Percentiles rank a stretch among this genome's conserved stretches.
phyloP scores from a whole-genome alignment of 148 eudicot species.

The Rhododendron molle region DNA sequence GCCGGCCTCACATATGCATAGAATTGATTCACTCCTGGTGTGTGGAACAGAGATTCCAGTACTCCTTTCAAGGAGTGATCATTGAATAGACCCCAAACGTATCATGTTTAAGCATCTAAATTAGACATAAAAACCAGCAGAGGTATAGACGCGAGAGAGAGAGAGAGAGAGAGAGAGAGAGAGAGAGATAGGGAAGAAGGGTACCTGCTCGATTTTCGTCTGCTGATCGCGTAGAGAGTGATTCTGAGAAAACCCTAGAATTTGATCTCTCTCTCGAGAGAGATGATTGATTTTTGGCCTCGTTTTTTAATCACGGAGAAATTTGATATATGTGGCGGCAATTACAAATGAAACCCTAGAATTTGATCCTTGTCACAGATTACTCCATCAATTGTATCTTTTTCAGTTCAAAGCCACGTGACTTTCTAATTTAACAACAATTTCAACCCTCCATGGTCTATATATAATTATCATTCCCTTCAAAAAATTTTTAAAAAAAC shows the following conservation, averaged over 20 bases:
- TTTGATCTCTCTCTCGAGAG: not conserved
- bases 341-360: not conserved
- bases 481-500: not conserved
- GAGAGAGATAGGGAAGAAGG: not conserved
- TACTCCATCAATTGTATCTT: not conserved
- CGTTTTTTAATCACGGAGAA: not conserved
- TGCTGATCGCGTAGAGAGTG: not conserved
- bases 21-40: no score
- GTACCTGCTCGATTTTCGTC: no score
- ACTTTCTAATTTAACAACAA: no score
- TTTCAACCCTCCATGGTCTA: no score
- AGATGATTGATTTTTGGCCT: not conserved
- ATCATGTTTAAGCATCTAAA: not conserved
- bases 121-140: not conserved
- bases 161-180: no score
- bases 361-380: not conserved
- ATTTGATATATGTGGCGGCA: not conserved
- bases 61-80: no score
- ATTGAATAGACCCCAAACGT: not conserved
- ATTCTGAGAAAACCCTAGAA: not conserved
- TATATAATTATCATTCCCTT: no score
- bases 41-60: no score
- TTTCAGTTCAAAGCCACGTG: not conserved
- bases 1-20: no score
- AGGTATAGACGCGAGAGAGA: not conserved